Evolutionary conservation across 352 stramenopile species (phyloP), one percentile per base, ranked within the genome.

Genomic region (Phytophthora sp.): DNA sequence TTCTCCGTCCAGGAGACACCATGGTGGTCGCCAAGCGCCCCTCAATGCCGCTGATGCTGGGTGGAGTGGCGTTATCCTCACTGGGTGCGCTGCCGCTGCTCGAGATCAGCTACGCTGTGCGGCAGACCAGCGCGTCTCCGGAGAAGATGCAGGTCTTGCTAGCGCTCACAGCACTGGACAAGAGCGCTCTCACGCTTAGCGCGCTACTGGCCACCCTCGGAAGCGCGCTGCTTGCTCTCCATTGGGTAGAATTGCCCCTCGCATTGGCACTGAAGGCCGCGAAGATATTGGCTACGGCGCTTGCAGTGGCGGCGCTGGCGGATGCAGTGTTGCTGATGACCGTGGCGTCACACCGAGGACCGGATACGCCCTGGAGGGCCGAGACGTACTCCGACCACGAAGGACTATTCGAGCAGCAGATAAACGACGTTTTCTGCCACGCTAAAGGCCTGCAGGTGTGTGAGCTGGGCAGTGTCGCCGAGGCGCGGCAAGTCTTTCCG

Each of bases 401-500:
- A 36, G 51, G 56, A 23, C 29, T 69, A 7, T 79, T 79, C 42
- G 77, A 82, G 30, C 55, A 49, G 18, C 69, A 63, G 12, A 57
- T 83, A 33, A 83, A 85, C 66, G 74, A 81, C 50, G 64, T 83
- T 4, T 85, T 80, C 57, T 84, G 76, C 46, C 73, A 82, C 39
- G 63, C 71, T 15, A 82, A 82, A 36, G 76, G 76, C 6, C 54
- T 71, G 41, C 74, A 82, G 38, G 55, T 86, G 45, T 83, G 74
- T 21, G 51, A 69, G 24, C 50, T 74, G 1, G 74, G 71, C 9
- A 80, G 68, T 16, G 47, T 85, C 18, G 74, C 71, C 1, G 77
- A 83, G 13, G 77, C 72, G 0, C 52, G 54, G 9, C 71, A 83
- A 38, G 54, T 85, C 23, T 81, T 85, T 42, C 77, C 72, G 11